Conservation (phyloP, 352 stramenopile genomes). For the Globisporangium middletonii region DNA sequence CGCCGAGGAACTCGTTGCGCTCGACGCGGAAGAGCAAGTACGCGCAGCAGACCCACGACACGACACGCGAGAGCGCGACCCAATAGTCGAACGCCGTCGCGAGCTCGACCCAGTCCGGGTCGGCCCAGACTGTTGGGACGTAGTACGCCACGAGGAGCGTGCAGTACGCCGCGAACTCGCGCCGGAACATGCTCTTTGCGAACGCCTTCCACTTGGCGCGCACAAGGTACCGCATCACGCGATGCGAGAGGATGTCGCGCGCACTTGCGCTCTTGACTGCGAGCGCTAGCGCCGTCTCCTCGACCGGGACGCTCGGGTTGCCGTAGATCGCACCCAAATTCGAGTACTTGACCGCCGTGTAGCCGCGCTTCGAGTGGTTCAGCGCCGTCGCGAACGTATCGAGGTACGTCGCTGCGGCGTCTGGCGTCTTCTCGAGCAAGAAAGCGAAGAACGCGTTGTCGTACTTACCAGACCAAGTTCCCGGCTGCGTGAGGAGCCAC, state of each 20-base stretch:
- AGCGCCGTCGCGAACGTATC: constrained; percentile 42
- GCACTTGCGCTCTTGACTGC: constrained; percentile 29
- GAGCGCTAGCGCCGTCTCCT: constrained; percentile 43
- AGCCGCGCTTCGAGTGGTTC: constrained; percentile 40
- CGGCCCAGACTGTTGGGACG: constrained; percentile 49
- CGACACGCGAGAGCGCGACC: constrained; percentile 26
- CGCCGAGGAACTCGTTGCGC: constrained; percentile 35
- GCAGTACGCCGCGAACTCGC: constrained; percentile 45
- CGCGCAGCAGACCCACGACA: constrained; percentile 48
- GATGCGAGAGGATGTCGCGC: constrained; percentile 45
- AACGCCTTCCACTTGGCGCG: constrained; percentile 61
- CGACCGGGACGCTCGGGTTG: constrained; percentile 37
- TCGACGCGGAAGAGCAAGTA: constrained; percentile 53
- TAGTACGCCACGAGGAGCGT: constrained; percentile 46
- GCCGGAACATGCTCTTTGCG: constrained; percentile 36
- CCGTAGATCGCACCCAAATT: constrained; percentile 38
- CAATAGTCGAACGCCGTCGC: constrained; percentile 31
- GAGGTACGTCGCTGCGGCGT: constrained; percentile 32
- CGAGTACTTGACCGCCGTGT: constrained; percentile 48
- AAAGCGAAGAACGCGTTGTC: constrained; percentile 45
- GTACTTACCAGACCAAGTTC: constrained; percentile 31
- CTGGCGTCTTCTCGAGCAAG: constrained; percentile 47
- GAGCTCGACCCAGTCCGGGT: constrained; percentile 42
- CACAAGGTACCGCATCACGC: constrained; percentile 45
- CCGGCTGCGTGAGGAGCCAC: constrained; percentile 37